phyloP scores from a whole-genome alignment of 805 yeast genomes.

The Grigorovia yakushimaensis region DNA sequence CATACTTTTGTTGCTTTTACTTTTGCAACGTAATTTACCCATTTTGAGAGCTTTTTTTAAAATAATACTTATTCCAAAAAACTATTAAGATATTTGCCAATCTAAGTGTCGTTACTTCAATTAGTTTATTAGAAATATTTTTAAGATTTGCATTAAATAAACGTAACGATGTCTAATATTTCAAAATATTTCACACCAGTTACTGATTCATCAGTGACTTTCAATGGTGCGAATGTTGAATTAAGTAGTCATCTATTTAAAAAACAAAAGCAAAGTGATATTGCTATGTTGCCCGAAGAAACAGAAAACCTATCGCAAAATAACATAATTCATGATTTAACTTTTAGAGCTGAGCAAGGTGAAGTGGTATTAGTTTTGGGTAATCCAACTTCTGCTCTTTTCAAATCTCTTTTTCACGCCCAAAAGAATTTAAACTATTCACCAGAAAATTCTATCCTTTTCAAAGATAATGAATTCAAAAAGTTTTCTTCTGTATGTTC shows the following conservation, averaged over 20 bases:
- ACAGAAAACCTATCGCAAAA: not conserved
- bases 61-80: not conserved
- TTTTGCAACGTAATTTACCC: not conserved
- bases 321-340: slow-evolving; percentile 11
- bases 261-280: not conserved
- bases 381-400: slow-evolving; percentile 18
- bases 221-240: slow-evolving; percentile 15
- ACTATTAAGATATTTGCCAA: not conserved
- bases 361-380: slow-evolving; percentile 24
- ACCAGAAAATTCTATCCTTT: slow-evolving; percentile 16
- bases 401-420: slow-evolving; percentile 17
- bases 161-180: slow-evolving; percentile 11
- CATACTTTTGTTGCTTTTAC: not conserved
- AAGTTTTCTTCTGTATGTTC: slow-evolving; percentile 16
- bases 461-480: slow-evolving; percentile 18
- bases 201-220: slow-evolving; percentile 18
- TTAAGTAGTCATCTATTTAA: slow-evolving; percentile 2
- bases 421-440: slow-evolving; percentile 12
- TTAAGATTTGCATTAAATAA: not conserved
- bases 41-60: not conserved
- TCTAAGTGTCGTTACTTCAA: no score
- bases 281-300: not conserved
- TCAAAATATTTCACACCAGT: slow-evolving; percentile 20
- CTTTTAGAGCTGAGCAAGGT: slow-evolving; percentile 19
- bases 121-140: no score